phyloP scores from a whole-genome alignment of 192 early-diverging fungal genomes.

The Backusella tarrabulga region DNA sequence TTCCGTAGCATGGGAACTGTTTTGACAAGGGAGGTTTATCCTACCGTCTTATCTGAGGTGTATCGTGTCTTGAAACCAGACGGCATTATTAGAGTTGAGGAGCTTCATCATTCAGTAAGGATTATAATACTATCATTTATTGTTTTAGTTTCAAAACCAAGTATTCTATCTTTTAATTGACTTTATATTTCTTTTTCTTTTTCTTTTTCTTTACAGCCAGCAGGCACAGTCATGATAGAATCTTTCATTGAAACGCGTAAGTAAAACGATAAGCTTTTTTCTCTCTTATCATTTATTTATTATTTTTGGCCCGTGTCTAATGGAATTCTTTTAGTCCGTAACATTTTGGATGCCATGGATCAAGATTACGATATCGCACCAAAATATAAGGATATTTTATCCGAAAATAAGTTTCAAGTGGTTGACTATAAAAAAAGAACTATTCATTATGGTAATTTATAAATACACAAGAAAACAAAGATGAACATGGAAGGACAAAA shows the following conservation, averaged over 20 bases:
- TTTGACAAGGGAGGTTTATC: conserved; percentile 13
- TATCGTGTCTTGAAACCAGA: conserved; percentile 28
- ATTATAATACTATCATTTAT: background rate
- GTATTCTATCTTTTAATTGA: background rate
- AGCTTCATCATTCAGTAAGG: conserved; percentile 13
- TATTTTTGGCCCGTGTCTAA: background rate
- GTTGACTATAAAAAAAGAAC: conserved; percentile 17
- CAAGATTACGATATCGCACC: conserved; percentile 14
- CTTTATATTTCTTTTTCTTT: background rate
- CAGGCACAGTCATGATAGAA: conserved; percentile 20
- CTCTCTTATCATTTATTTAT: background rate
- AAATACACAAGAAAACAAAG: background rate
- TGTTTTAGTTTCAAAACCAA: background rate
- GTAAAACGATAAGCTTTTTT: background rate
- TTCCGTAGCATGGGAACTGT: conserved; percentile 6
- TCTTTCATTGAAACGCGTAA: conserved; percentile 23
- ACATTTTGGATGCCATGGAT: background rate
- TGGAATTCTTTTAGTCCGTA: conserved; percentile 8
- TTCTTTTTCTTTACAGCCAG: background rate
- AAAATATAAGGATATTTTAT: background rate
- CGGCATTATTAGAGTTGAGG: conserved; percentile 18
- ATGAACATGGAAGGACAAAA: background rate
- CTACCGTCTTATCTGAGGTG: conserved; percentile 15
- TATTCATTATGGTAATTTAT: conserved; percentile 14
- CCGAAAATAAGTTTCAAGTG: conserved; percentile 2